Evolutionary conservation across 352 stramenopile genomes (phyloP).

Genomic region (Phytophthora multivora): DNA sequence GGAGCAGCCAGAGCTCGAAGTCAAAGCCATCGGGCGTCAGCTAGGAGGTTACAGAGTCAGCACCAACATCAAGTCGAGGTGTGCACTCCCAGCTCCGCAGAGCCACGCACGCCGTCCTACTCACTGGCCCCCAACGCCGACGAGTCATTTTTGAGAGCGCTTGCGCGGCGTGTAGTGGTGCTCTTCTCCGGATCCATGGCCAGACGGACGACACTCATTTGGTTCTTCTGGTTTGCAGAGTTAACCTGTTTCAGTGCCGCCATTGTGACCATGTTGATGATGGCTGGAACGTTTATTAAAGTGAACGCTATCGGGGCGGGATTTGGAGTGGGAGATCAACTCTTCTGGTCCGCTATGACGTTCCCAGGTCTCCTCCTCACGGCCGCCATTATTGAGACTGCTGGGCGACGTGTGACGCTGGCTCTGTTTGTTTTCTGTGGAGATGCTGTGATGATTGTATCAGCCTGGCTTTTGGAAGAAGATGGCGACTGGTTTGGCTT

Average conservation of each 20-base stretch:
- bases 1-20: slow-evolving; percentile 17
- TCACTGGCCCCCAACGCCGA: slow-evolving; percentile 29
- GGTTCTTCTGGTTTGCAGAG: slow-evolving; percentile 46
- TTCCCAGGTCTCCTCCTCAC: slow-evolving; percentile 48
- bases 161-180: slow-evolving; percentile 46
- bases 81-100: slow-evolving; percentile 24
- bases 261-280: slow-evolving; percentile 32
- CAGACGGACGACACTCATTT: slow-evolving; percentile 48
- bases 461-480: slow-evolving; percentile 28
- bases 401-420: slow-evolving; percentile 39
- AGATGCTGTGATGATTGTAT: slow-evolving; percentile 32
- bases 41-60: slow-evolving; percentile 25
- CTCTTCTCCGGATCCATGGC: slow-evolving; percentile 48
- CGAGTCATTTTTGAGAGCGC: slow-evolving; percentile 43
- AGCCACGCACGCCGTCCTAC: slow-evolving; percentile 28
- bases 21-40: slow-evolving; percentile 27
- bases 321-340: slow-evolving; percentile 29
- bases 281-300: slow-evolving; percentile 34
- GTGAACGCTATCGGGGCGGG: slow-evolving; percentile 12
- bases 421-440: slow-evolving; percentile 37
- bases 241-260: slow-evolving; percentile 24
- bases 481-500: slow-evolving; percentile 26
- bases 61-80: slow-evolving; percentile 23
- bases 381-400: slow-evolving; percentile 43
- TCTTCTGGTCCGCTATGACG: slow-evolving; percentile 42